phyloP scores from a whole-genome alignment of 345 rosid genomes.

The Psidium guajava region DNA sequence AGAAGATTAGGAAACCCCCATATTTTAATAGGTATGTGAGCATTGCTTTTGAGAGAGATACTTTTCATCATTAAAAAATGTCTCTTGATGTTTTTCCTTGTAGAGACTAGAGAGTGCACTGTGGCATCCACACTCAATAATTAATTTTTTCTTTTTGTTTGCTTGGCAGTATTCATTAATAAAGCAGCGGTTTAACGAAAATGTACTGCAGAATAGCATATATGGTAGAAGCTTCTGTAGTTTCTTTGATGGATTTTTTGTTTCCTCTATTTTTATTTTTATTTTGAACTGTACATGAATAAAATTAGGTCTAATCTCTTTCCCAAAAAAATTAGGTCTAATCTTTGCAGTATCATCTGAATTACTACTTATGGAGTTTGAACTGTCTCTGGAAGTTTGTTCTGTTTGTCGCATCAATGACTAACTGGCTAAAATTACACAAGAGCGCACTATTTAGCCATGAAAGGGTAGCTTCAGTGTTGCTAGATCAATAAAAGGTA shows the following conservation, averaged over 20 bases:
- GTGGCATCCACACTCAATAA: not conserved
- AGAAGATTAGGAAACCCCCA: conserved; percentile 43
- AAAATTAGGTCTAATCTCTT: not conserved
- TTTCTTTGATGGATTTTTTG: not conserved
- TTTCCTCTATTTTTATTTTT: not conserved
- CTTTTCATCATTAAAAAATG: not conserved
- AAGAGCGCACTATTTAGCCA: not conserved
- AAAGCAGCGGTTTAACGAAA: not conserved
- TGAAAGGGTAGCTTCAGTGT: not conserved
- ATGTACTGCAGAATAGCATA: not conserved
- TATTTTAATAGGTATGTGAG: conserved; percentile 32
- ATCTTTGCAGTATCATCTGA: not conserved
- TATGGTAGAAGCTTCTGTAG: not conserved
- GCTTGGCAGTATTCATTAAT: not conserved
- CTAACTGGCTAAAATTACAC: not conserved
- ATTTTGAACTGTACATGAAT: not conserved
- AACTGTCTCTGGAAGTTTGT: not conserved
- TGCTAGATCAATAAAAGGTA: not conserved
- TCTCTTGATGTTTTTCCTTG: not conserved
- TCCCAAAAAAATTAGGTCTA: not conserved
- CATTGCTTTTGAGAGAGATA: not conserved
- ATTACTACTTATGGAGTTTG: not conserved
- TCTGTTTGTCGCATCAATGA: not conserved
- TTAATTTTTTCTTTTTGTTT: too few species aligned
- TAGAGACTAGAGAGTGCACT: not conserved